phyloP scores from a whole-genome alignment of 2,329 filamentous ascomycete genomes.

The Trichophyton verrucosum region DNA sequence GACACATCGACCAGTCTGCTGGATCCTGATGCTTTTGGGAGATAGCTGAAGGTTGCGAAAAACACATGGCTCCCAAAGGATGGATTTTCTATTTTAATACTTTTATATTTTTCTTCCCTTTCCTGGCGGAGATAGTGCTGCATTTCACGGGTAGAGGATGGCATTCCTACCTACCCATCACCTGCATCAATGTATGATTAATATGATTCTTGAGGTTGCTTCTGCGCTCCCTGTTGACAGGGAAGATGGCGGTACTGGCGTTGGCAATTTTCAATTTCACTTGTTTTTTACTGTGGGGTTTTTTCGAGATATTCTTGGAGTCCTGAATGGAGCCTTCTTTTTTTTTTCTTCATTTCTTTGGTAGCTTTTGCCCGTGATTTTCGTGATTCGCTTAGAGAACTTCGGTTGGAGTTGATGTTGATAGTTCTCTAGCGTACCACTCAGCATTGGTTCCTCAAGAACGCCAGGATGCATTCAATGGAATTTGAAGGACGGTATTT shows the following conservation, averaged over 20 bases:
- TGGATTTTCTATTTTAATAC: background rate
- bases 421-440: background rate
- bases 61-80: background rate
- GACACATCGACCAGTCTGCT: background rate
- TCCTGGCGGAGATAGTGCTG: background rate
- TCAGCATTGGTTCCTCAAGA: no score
- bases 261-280: background rate
- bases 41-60: background rate
- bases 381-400: background rate
- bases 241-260: background rate
- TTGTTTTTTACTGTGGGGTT: background rate
- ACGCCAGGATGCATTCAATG: background rate
- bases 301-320: background rate
- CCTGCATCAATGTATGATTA: background rate
- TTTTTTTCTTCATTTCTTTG: background rate
- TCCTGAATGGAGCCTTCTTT: background rate
- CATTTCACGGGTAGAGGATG: background rate
- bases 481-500: background rate
- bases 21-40: background rate
- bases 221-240: background rate
- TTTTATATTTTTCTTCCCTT: background rate
- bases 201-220: background rate
- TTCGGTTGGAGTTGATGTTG: background rate
- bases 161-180: background rate
- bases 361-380: background rate